Evolutionary conservation across 768 basidiomycete species (phyloP).

Genomic region (Flagelloscypha sp.): DNA sequence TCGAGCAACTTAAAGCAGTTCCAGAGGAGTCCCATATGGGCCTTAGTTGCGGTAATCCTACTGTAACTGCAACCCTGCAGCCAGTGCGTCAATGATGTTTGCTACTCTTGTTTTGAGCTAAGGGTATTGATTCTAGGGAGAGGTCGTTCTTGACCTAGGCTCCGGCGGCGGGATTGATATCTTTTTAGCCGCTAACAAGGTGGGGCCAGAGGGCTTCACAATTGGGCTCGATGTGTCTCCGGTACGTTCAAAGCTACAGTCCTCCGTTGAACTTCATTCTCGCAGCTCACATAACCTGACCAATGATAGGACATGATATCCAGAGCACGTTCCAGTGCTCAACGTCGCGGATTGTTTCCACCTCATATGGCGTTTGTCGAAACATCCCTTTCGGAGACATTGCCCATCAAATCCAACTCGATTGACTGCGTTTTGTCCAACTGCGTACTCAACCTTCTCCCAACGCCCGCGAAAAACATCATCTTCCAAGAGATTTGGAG

Average conservation of each 20-base stretch:
- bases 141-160: constrained; percentile 48
- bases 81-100: constrained; percentile 31
- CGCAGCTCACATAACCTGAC: too few species aligned
- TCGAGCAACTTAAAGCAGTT: constrained; percentile 32
- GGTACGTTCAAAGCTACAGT: constrained; percentile 19
- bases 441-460: constrained; percentile 47
- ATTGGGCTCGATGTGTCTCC: constrained; percentile 48
- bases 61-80: constrained; percentile 36
- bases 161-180: constrained; percentile 51
- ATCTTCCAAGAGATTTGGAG: constrained; percentile 39
- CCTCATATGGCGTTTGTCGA: constrained; percentile 44
- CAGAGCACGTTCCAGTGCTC: constrained; percentile 38
- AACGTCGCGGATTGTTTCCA: constrained; percentile 29
- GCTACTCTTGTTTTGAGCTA: too few species aligned
- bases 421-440: constrained; percentile 53
- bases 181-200: constrained; percentile 41
- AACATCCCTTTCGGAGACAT: constrained; percentile 28
- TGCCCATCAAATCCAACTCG: constrained; percentile 40
- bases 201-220: constrained; percentile 39
- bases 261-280: background rate
- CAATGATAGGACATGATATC: constrained; percentile 50
- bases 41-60: constrained; percentile 47
- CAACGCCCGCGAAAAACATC: constrained; percentile 29
- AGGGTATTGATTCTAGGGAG: constrained; percentile 44
- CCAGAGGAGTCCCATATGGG: constrained; percentile 41